Evolutionary conservation across 495 filamentous ascomycete genomes (phyloP).

Genomic region (Penicillium cataractarum): DNA sequence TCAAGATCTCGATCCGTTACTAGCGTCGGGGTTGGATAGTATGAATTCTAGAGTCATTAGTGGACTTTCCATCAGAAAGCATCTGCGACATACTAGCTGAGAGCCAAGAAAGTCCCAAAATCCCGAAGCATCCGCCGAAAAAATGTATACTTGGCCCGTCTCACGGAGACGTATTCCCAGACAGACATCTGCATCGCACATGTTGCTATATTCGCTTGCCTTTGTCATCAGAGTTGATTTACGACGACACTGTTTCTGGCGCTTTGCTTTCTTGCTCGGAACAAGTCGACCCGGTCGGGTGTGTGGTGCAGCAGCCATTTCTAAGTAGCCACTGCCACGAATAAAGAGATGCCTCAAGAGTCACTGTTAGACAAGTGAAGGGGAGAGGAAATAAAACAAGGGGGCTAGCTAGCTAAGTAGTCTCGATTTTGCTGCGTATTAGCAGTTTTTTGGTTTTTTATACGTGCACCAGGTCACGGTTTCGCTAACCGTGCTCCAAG

Average conservation of each 20-base stretch:
- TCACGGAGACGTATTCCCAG: background rate
- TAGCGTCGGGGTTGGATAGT: background rate
- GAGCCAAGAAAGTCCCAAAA: constrained; percentile 5
- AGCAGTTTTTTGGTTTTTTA: background rate
- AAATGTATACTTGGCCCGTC: constrained; percentile 1
- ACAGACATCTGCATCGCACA: background rate
- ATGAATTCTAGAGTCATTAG: background rate
- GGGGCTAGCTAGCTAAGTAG: background rate
- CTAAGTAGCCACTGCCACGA: background rate
- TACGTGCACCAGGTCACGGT: background rate
- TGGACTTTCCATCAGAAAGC: background rate
- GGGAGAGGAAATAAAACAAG: background rate
- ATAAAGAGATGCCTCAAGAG: background rate
- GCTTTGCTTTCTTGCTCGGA: background rate
- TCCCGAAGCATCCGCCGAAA: constrained; percentile 2
- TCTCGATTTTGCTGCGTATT: background rate
- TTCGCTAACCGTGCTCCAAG: background rate
- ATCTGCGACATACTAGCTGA: background rate
- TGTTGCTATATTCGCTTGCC: too few species aligned
- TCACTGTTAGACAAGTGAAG: background rate
- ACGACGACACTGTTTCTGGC: background rate
- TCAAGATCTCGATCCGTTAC: background rate
- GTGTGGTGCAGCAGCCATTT: background rate
- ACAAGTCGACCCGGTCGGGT: background rate
- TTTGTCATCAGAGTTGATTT: background rate